Evolutionary conservation across 768 basidiomycete species (phyloP).

Genomic region (Suillus plorans): DNA sequence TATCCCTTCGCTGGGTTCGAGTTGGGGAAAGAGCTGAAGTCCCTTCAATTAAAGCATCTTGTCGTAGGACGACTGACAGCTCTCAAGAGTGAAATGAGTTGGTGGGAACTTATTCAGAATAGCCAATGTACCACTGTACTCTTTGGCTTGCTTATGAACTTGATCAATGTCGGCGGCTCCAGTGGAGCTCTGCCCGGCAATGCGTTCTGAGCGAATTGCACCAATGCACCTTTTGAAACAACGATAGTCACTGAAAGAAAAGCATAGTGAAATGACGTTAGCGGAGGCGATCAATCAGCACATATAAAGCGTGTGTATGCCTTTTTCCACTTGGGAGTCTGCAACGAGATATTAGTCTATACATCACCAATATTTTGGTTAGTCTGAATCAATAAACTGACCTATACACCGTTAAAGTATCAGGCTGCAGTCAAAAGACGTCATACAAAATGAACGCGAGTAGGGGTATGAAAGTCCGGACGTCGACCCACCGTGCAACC

Average conservation of each 20-base stretch:
- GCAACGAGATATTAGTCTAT: constrained; percentile 2
- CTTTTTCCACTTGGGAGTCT: constrained; percentile 64
- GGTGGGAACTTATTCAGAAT: not conserved
- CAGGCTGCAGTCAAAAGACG: constrained; percentile 31
- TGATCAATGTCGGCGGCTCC: constrained; percentile 6
- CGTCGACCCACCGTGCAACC: constrained; percentile 51
- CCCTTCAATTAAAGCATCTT: not conserved
- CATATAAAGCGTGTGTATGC: constrained; percentile 26
- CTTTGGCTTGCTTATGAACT: constrained; percentile 3
- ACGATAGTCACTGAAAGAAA: constrained; percentile 59
- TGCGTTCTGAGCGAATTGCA: constrained; percentile 45
- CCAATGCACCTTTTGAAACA: constrained; percentile 67
- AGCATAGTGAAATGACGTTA: not conserved
- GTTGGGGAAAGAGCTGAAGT: not conserved
- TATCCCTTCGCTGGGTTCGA: not conserved
- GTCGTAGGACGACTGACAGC: not conserved
- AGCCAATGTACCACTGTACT: not conserved
- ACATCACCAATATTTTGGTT: not conserved
- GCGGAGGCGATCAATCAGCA: not conserved
- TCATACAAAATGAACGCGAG: not conserved
- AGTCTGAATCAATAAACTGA: constrained; percentile 18
- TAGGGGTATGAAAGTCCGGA: not conserved
- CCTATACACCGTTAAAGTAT: constrained; percentile 71
- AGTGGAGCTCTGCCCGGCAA: constrained; percentile 15
- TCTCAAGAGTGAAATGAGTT: not conserved